Evolutionary conservation across 2,329 filamentous ascomycete genomes (phyloP), one percentile per base, ranked within the genome.

Genomic region (Rhexocercosporidium sp.): DNA sequence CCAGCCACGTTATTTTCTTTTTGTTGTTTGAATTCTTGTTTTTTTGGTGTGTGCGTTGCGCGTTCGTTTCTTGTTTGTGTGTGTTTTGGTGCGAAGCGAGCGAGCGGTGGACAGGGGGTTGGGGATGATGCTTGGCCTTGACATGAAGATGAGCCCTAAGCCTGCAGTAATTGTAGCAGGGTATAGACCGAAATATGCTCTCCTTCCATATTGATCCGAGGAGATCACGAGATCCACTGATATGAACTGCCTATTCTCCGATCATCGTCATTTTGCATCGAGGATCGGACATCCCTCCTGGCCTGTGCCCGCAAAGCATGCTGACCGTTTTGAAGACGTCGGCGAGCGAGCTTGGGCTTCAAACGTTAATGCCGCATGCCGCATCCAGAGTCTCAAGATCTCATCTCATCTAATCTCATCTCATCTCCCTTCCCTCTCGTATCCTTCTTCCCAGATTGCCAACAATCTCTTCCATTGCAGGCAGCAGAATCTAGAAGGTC

Each of bases 141-240:
- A 46, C 53, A 54, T 20, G 51, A 29, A 57, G 31, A 39, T 37
- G n/a, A 57, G 53, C 53, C 53, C 53, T 57, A 57, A 57, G 29
- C n/a, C n/a, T 31, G 4, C 29, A 31, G 29, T 9, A 31, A 46
- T 11, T 20, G 29, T 39, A 14, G 29, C 31, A 57, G n/a, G 53
- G 31, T 22, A 39, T n/a, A 39, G 22, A 57, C n/a, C n/a, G 16
- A 6, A 16, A n/a, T 46, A 3, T 34, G 27, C 51, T 37, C 31
- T 57, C 34, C 53, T 57, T 39, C 16, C 12, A 51, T 51, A 37
- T 39, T 57, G 31, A 57, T 57, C 53, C n/a, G 31, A 57, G 53
- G 53, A 57, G 53, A 57, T 57, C 31, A 57, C 27, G 20, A 37
- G n/a, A 57, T 57, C 53, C 31, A 37, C 53, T 39, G 53, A 22